phyloP scores from a whole-genome alignment of 768 basidiomycete species.

The Macrocybe gigantea region DNA sequence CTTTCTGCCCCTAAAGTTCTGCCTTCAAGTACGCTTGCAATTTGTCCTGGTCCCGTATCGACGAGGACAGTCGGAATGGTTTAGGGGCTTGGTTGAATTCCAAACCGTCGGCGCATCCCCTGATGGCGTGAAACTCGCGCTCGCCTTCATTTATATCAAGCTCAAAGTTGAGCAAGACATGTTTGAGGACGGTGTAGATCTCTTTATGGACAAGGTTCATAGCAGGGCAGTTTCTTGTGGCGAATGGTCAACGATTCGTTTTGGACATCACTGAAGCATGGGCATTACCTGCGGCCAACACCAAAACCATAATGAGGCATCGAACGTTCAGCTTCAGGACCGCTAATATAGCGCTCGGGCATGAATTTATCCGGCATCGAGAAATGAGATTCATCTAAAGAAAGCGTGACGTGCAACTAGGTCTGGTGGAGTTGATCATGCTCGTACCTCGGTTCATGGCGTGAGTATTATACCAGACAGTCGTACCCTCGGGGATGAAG shows the following conservation, averaged over 20 bases:
- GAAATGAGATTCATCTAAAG: constrained; percentile 8
- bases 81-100: constrained; percentile 11
- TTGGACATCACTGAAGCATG: neutral
- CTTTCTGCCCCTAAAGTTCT: too few species aligned
- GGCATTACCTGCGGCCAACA: constrained; percentile 8
- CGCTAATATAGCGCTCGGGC: constrained; percentile 11
- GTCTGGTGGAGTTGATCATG: neutral
- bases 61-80: constrained; percentile 5
- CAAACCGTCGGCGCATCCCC: constrained; percentile 9
- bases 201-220: constrained; percentile 12
- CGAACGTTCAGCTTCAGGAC: constrained; percentile 10
- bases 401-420: neutral
- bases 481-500: constrained; percentile 11
- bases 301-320: constrained; percentile 12
- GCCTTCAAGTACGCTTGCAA: constrained; percentile 5
- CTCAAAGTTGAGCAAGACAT: constrained; percentile 7
- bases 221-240: constrained; percentile 9
- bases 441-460: constrained; percentile 10
- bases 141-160: constrained; percentile 9
- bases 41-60: constrained; percentile 7
- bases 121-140: constrained; percentile 10
- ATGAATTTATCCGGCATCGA: constrained; percentile 8
- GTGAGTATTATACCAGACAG: constrained; percentile 11
- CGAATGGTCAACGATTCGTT: neutral
- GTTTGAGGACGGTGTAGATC: constrained; percentile 9